phyloP scores from a whole-genome alignment of 2,329 filamentous ascomycete genomes.

The Fusarium praegraminearum region DNA sequence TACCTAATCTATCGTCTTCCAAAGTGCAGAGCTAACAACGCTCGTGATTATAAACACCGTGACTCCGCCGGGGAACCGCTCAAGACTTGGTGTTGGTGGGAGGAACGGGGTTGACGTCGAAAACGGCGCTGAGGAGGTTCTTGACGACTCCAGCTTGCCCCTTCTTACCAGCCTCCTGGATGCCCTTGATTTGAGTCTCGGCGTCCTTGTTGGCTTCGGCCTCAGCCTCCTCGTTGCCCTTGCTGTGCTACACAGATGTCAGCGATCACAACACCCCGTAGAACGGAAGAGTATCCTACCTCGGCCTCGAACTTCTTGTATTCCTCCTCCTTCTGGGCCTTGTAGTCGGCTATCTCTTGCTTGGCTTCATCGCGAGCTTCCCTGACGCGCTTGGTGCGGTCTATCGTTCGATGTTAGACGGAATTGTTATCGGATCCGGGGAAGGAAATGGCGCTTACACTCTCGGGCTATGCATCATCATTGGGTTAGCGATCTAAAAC shows the following conservation, averaged over 20 bases:
- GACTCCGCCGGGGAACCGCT: conserved; percentile 11
- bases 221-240: conserved; percentile 85
- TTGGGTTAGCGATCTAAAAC: conserved; percentile 47
- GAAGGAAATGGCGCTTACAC: conserved; percentile 70
- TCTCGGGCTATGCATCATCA: conserved; percentile 74
- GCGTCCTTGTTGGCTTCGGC: conserved; percentile 82
- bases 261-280: not conserved
- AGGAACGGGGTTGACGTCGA: conserved; percentile 80
- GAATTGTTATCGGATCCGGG: conserved; percentile 4
- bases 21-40: conserved; percentile 25
- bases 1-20: conserved; percentile 18
- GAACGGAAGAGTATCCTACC: conserved; percentile 53
- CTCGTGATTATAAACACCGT: conserved; percentile 29
- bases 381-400: conserved; percentile 94
- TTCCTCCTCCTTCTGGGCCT: conserved; percentile 88
- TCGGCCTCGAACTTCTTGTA: conserved; percentile 93
- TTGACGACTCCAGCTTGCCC: conserved; percentile 83
- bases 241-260: conserved; percentile 76
- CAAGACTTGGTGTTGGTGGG: conserved; percentile 50
- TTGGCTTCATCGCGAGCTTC: conserved; percentile 97
- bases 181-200: conserved; percentile 83
- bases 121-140: conserved; percentile 86
- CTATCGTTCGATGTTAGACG: conserved; percentile 40
- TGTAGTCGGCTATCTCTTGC: conserved; percentile 96
- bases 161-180: conserved; percentile 83